Base-by-base conservation (phyloP, 2,329 filamentous ascomycete species). In the Hypoxylon sp. region DNA sequence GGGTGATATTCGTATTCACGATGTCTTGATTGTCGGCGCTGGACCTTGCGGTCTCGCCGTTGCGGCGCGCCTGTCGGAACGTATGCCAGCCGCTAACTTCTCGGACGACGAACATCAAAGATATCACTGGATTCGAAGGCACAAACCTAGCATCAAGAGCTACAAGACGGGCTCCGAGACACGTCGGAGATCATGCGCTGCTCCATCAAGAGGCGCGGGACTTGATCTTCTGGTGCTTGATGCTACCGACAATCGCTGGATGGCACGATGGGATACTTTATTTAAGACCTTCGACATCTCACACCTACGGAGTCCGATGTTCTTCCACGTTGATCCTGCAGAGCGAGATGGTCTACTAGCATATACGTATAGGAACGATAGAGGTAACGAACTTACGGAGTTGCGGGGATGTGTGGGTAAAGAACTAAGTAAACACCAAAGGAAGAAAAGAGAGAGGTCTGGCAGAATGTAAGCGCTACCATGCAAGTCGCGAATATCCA, bases 41-140 rank as follows among this genome's bases (percentile, higher is more conserved):
- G 92, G 93, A 0, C 92, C 92, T 3, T 92, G 89, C 70, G 92
- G 92, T 3, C 88, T 95, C 2, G 91, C 91, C 4, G 87, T 92
- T 5, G 91, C 93, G 7, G 89, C 92, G 1, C 87, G 92, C 3
- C 85, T 95, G 1, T 86, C 87, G 46, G 92, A 95, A 79, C 84
- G 86, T 60, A 92, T 91, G 0, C 92, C 92, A 0, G 92, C 91
- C 0, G 92, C 92, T 1, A 88, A 94, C 57, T 95, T 95, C 79
- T 94, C 92, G 0, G 92, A 95, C 75, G 91, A 93, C 72, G 93
- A 95, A 75, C 92, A 95, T 74, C 88, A 91, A 46, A 86, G 92
- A n/a, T 95, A 92, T 76, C 89, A 92, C 78, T 94, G 92, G 90
- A 90, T 93, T 62, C 85, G 85, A 63, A 90, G 89, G 62, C 87